phyloP scores from a whole-genome alignment of 192 early-diverging fungal species.

The Spizellomyces sp. region DNA sequence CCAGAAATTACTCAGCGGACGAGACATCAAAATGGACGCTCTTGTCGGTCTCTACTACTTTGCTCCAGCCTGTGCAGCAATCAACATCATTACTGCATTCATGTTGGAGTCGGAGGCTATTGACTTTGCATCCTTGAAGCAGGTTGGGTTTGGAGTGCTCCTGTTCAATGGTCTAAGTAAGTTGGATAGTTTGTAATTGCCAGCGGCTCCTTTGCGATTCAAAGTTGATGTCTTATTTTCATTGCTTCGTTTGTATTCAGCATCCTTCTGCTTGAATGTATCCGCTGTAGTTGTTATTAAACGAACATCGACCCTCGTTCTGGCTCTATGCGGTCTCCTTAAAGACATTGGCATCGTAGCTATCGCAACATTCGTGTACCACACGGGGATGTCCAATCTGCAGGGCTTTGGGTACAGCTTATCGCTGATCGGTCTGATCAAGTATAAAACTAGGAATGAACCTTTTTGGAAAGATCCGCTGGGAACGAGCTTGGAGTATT shows the following conservation, averaged over 20 bases:
- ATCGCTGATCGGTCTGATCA: constrained; percentile 33
- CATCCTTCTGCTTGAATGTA: constrained; percentile 40
- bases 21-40: constrained; percentile 43
- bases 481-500: not conserved
- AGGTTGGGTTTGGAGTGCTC: constrained; percentile 26
- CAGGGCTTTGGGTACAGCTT: constrained; percentile 43
- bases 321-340: constrained; percentile 40
- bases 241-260: not conserved
- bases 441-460: constrained; percentile 35
- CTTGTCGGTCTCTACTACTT: constrained; percentile 42
- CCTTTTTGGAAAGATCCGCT: constrained; percentile 28
- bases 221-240: not conserved
- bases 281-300: constrained; percentile 40
- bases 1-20: constrained; percentile 35
- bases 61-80: constrained; percentile 33
- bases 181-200: constrained; percentile 11
- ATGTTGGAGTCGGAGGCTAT: constrained; percentile 9
- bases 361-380: constrained; percentile 33
- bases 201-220: not conserved
- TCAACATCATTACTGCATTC: constrained; percentile 12
- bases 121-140: not conserved
- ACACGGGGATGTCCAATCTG: constrained; percentile 17
- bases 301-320: constrained; percentile 41
- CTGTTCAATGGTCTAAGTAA: constrained; percentile 35
- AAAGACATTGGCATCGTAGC: constrained; percentile 44